These are phyloP conservation scores for Carex myosuroides DNA, from an alignment of 176 grass and related monocot species.

Conservation along the genomic window DNA sequence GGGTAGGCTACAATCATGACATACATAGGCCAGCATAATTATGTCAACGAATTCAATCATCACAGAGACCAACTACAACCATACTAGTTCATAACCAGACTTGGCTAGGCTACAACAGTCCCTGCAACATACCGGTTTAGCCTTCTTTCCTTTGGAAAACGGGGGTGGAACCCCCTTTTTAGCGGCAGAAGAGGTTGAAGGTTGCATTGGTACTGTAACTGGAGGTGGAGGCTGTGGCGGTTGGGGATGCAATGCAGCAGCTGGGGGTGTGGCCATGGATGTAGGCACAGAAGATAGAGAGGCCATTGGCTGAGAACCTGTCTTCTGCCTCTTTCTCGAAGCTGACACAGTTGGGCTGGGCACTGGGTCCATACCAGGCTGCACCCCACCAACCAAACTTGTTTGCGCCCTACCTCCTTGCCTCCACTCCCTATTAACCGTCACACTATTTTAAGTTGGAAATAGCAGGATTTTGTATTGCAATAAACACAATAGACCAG, in stretches of 20 bases:
- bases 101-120: not conserved
- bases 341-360: constrained; percentile 72
- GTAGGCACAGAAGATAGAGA: constrained; percentile 35
- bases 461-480: constrained; percentile 5
- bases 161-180: constrained; percentile 48
- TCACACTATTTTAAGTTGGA: constrained; percentile 44
- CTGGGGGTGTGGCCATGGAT: constrained; percentile 34
- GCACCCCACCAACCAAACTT: constrained; percentile 49
- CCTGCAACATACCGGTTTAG: constrained; percentile 47
- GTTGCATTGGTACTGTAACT: constrained; percentile 37
- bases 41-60: not conserved
- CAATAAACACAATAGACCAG: not conserved
- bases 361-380: constrained; percentile 44
- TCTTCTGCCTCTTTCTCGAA: constrained; percentile 88
- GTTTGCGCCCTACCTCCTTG: constrained; percentile 43
- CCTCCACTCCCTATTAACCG: constrained; percentile 46
- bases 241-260: constrained; percentile 57
- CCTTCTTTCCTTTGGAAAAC: constrained; percentile 73
- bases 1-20: no score
- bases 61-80: not conserved
- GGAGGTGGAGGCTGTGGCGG: constrained; percentile 23
- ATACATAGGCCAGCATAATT: not conserved
- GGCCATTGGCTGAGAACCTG: constrained; percentile 51
- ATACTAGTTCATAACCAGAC: not conserved
- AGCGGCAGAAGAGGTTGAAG: constrained; percentile 49